phyloP scores from a whole-genome alignment of 1,284 basidiomycete genomes.

The Pseudozyma thailandica region DNA sequence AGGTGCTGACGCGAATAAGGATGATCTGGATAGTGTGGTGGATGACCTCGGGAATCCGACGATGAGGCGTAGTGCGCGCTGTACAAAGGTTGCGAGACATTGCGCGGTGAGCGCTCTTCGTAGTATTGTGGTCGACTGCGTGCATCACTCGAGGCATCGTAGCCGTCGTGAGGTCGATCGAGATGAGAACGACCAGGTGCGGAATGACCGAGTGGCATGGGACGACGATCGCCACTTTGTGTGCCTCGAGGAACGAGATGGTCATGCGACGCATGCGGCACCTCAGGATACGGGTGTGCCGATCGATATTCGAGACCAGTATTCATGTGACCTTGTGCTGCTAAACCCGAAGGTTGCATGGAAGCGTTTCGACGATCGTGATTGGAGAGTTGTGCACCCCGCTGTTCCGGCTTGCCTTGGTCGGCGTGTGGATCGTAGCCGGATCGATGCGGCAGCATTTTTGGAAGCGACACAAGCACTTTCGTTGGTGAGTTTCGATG shows the following conservation, averaged over 20 bases:
- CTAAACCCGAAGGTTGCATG: constrained; percentile 26
- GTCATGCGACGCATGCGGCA: no score
- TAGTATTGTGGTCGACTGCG: constrained; percentile 4
- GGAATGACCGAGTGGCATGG: background rate
- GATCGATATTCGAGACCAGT: constrained; percentile 4
- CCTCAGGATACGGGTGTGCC: constrained; percentile 1
- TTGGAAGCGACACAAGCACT: background rate
- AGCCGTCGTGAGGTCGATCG: background rate
- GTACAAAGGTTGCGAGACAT: constrained; percentile 3
- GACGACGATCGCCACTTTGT: constrained; percentile 8
- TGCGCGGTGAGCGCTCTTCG: constrained; percentile 11
- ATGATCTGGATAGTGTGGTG: constrained; percentile 6
- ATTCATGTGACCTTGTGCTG: constrained; percentile 21
- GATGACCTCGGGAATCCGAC: background rate
- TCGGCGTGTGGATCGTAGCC: constrained; percentile 13
- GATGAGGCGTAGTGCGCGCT: background rate
- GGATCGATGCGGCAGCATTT: constrained; percentile 25
- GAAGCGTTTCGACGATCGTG: constrained; percentile 13
- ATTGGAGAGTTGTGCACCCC: constrained; percentile 1
- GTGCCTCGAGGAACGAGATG: no score
- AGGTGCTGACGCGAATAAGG: background rate
- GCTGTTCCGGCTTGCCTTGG: constrained; percentile 8
- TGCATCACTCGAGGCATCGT: background rate
- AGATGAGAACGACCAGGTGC: background rate
- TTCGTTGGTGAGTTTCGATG: background rate